Evolutionary conservation across 2,329 filamentous ascomycete species (phyloP).

Genomic region (Claviceps sp.): DNA sequence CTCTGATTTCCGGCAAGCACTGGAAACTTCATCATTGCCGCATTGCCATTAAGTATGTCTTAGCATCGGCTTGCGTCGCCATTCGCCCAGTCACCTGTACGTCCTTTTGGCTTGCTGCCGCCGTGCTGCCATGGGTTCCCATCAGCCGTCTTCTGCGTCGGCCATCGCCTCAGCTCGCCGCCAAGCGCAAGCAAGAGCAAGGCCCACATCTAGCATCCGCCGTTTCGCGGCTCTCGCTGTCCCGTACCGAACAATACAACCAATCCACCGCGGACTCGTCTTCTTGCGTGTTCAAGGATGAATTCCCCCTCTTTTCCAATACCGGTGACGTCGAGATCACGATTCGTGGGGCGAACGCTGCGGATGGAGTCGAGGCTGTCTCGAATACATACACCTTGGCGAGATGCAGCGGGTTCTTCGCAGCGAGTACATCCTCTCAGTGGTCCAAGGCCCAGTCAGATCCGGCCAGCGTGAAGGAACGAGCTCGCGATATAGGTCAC

Average conservation of each 20-base stretch:
- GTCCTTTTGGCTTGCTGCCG: constrained; percentile 4
- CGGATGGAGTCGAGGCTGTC: constrained; percentile 31
- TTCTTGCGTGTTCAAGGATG: constrained; percentile 65
- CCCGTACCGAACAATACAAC: constrained; percentile 56
- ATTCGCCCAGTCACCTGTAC: too few species aligned
- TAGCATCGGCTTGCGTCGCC: too few species aligned
- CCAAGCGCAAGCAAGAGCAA: not conserved
- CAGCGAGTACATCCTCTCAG: constrained; percentile 67
- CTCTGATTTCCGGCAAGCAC: too few species aligned
- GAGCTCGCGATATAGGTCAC: constrained; percentile 26
- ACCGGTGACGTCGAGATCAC: constrained; percentile 89
- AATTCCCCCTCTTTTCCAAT: constrained; percentile 76
- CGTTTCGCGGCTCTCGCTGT: constrained; percentile 47
- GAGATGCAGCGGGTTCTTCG: constrained; percentile 89
- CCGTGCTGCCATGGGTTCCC: constrained; percentile 46
- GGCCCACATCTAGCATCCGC: constrained; percentile 28
- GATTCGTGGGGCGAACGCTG: constrained; percentile 45
- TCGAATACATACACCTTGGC: constrained; percentile 80
- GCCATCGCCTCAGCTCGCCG: not conserved
- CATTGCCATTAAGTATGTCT: too few species aligned
- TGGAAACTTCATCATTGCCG: too few species aligned
- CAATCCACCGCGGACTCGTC: constrained; percentile 67
- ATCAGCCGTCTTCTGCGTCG: constrained; percentile 19
- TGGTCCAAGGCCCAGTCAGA: constrained; percentile 37
- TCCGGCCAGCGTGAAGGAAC: constrained; percentile 24